phyloP scores from a whole-genome alignment of 495 filamentous ascomycete genomes.

The Aspergillus carlsbadensis region DNA sequence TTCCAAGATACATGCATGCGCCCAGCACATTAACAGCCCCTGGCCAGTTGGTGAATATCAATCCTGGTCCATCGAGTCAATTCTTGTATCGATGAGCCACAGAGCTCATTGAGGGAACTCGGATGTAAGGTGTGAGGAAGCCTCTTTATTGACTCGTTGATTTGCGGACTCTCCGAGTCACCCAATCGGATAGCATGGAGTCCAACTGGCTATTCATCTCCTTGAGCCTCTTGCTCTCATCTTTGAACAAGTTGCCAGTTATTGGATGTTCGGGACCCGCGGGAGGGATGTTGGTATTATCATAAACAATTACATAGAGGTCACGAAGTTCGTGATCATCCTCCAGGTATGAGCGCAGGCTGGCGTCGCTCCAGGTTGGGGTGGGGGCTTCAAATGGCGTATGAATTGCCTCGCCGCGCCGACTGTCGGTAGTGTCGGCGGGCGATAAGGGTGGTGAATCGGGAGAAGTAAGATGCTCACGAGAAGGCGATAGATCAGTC shows the following conservation, averaged over 20 bases:
- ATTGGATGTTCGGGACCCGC: slow-evolving; percentile 80
- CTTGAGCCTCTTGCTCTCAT: slow-evolving; percentile 75
- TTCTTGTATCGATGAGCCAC: background rate
- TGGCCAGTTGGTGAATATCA: slow-evolving; percentile 13
- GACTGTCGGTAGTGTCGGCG: slow-evolving; percentile 48
- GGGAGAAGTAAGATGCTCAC: slow-evolving; percentile 56
- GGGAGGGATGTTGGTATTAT: slow-evolving; percentile 76
- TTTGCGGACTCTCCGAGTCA: slow-evolving; percentile 55
- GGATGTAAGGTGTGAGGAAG: background rate
- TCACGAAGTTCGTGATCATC: slow-evolving; percentile 90
- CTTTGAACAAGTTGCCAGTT: slow-evolving; percentile 74
- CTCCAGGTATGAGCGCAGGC: slow-evolving; percentile 84
- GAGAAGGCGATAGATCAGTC: slow-evolving; percentile 65
- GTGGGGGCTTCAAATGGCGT: slow-evolving; percentile 45
- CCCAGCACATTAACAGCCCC: slow-evolving; percentile 28
- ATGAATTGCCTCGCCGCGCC: slow-evolving; percentile 30
- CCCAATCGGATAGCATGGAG: slow-evolving; percentile 80
- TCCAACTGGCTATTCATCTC: slow-evolving; percentile 85
- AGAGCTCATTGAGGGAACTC: background rate
- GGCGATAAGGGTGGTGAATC: slow-evolving; percentile 65
- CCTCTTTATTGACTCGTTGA: slow-evolving; percentile 18
- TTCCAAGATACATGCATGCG: slow-evolving; percentile 18
- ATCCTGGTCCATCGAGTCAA: background rate
- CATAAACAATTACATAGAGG: slow-evolving; percentile 85
- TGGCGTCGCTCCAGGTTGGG: slow-evolving; percentile 78